Evolutionary conservation across 1,284 basidiomycete genomes (phyloP), one percentile per base, ranked within the genome.

Genomic region (Pascua sp.): DNA sequence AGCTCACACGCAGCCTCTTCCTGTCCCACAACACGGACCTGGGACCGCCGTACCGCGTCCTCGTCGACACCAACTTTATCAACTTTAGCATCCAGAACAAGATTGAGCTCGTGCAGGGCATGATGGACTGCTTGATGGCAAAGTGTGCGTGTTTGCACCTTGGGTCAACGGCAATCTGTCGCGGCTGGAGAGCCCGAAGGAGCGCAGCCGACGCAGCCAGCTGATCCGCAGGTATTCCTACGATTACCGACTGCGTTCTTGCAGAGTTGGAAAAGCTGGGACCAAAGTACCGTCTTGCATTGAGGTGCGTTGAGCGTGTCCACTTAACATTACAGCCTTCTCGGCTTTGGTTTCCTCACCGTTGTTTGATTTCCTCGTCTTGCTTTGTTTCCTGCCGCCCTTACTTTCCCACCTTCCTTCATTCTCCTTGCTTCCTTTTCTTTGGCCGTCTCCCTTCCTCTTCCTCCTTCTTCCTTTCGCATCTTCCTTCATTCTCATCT

Each of bases 101-200:
- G 77, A 82, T 99, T 66, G 96, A 99, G 77, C 83, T 98, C 47
- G 83, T 98, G 17, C 87, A 90, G 70, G 93, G 91, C 13, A 98
- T 99, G 96, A 98, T 98, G 94, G 96, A 98, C 75, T 97, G 94
- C 69, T 80, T 99, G 12, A 98, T 91, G 78, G 96, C 96, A n/a
- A 98, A 98, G 80, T 95, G 94, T 95, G 68, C 63, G 89, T 80
- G 17, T 24, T 24, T 32, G 24, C 24, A 32, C 24, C 4, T 38
- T 49, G 49, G 24, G 24, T 32, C 24, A 32, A 32, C 24, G 24
- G 24, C 24, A 8, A 42, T 32, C 36, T 51, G 24, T 4, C 15
- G 24, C 24, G 24, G 24, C 24, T 32, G 24, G 3, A 3, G 24
- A 32, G 24, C 7, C 7, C 24, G 3, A 32, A 3, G 24, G 24